These are phyloP conservation scores for Sporothrix globosa DNA, from an alignment of 2,329 filamentous ascomycete species.

Conservation along the genomic window DNA sequence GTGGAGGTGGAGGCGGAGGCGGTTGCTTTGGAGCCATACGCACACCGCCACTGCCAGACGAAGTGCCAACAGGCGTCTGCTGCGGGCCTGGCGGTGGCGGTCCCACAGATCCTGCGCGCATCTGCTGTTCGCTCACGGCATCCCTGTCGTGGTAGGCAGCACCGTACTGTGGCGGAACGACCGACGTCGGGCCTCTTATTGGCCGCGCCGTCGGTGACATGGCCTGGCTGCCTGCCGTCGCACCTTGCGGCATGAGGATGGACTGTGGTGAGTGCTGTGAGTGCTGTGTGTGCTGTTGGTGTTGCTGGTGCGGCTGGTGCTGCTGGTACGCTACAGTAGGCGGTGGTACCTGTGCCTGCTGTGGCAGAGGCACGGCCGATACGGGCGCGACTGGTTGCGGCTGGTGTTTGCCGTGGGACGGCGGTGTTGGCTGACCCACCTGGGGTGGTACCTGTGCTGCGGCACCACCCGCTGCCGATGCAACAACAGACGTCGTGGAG, in stretches of 20 bases:
- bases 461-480: constrained; percentile 12
- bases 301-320: constrained; percentile 39
- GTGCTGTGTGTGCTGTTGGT: constrained; percentile 37
- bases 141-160: constrained; percentile 34
- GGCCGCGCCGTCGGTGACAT: constrained; percentile 52
- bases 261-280: constrained; percentile 27
- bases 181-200: constrained; percentile 27
- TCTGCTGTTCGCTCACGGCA: constrained; percentile 27
- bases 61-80: neutral
- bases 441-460: constrained; percentile 33
- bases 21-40: constrained; percentile 45
- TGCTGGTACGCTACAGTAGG: constrained; percentile 29
- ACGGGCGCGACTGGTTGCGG: constrained; percentile 37
- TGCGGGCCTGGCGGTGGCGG: constrained; percentile 17
- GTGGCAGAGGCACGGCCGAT: constrained; percentile 29
- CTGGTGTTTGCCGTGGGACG: constrained; percentile 36
- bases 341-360: constrained; percentile 1
- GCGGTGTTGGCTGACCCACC: constrained; percentile 28
- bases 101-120: constrained; percentile 14
- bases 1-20: constrained; percentile 40
- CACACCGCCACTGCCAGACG: constrained; percentile 31
- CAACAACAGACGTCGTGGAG: neutral
- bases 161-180: constrained; percentile 29
- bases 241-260: constrained; percentile 3
- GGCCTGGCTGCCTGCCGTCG: constrained; percentile 44